Evolutionary conservation across 805 yeast species (phyloP).

Genomic region (Metschnikowia proteae): DNA sequence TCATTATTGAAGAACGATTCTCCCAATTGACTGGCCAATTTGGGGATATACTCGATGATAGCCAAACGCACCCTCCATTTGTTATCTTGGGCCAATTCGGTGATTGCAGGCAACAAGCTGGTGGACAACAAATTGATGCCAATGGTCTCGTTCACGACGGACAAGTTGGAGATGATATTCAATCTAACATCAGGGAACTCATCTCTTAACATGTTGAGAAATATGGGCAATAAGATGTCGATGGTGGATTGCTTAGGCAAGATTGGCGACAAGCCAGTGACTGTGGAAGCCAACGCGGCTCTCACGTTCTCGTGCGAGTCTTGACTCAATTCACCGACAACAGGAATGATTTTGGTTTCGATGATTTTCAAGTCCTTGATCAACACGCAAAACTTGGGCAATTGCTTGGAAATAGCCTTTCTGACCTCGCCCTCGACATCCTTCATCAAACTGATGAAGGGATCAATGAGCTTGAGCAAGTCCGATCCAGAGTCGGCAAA

Average conservation of each 20-base stretch:
- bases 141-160: conserved; percentile 88
- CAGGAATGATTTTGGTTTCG: conserved; percentile 71
- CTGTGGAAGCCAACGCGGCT: conserved; percentile 84
- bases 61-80: conserved; percentile 98
- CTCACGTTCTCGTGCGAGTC: conserved; percentile 93
- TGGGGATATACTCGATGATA: conserved; percentile 92
- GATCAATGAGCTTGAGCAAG: conserved; percentile 58
- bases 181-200: conserved; percentile 95
- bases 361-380: conserved; percentile 47
- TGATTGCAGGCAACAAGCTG: conserved; percentile 88
- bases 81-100: conserved; percentile 91
- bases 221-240: conserved; percentile 78
- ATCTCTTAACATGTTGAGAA: conserved; percentile 90
- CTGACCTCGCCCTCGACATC: conserved; percentile 96
- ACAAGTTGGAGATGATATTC: conserved; percentile 87
- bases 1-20: conserved; percentile 90
- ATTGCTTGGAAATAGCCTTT: conserved; percentile 88
- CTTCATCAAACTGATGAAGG: conserved; percentile 72
- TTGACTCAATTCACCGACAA: conserved; percentile 75
- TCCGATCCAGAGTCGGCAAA: conserved; percentile 57
- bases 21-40: conserved; percentile 91
- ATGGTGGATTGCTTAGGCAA: conserved; percentile 82
- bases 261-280: conserved; percentile 81
- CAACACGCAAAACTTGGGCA: conserved; percentile 67
- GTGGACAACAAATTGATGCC: conserved; percentile 87